Conservation (phyloP, 208 protist species). For the Leishmania guyanensis region DNA sequence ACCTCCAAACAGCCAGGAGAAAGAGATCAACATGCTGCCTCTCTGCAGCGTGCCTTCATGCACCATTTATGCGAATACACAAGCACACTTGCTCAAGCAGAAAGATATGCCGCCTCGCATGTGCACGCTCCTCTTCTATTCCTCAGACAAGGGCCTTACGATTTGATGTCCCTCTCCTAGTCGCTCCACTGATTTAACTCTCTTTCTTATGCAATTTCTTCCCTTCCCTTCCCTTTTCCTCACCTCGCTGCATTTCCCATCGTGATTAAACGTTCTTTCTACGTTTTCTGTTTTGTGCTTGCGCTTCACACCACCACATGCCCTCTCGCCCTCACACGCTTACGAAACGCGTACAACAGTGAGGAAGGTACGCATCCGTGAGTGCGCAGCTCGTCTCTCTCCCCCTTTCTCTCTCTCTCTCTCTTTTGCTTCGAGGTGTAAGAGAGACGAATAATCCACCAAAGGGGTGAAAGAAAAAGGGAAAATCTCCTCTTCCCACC, state of each 20-base stretch:
- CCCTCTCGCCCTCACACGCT: neutral
- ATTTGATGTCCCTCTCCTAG: neutral
- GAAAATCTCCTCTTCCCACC: neutral
- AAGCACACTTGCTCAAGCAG: neutral
- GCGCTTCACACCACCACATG: neutral
- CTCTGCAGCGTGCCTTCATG: neutral
- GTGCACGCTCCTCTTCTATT: neutral
- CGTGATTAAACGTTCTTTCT: neutral
- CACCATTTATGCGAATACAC: neutral
- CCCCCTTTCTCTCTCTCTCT: slow-evolving; percentile 1
- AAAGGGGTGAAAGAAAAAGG: neutral
- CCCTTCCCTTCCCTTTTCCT: neutral
- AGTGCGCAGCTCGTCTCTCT: neutral
- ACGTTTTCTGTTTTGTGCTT: neutral
- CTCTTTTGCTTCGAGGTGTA: neutral
- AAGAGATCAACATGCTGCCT: neutral
- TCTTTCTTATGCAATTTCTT: neutral
- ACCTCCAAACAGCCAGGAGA: neutral
- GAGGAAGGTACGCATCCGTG: neutral
- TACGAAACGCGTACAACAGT: neutral
- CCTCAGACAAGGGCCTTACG: too few species aligned
- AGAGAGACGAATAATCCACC: neutral
- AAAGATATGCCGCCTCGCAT: neutral
- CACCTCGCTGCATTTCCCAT: neutral
- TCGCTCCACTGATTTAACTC: slow-evolving; percentile 3